These are phyloP conservation scores for Amborella trichopoda DNA, from an alignment of 164 flowering plant genomes.

Conservation along the genomic window DNA sequence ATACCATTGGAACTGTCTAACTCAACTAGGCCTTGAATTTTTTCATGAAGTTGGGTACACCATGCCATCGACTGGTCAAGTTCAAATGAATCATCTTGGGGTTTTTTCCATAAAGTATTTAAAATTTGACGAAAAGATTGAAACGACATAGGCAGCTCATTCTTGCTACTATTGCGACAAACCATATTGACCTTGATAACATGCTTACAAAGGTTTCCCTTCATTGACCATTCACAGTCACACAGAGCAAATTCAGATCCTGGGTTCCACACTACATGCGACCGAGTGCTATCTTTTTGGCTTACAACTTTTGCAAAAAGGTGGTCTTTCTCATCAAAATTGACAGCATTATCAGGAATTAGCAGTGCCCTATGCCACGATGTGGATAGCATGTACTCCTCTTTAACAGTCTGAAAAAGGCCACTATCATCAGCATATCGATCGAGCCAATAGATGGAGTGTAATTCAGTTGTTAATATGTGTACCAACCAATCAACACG, in stretches of 20 bases:
- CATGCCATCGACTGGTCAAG: slow-evolving; percentile 72
- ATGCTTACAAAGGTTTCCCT: slow-evolving; percentile 93
- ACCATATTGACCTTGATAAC: slow-evolving; percentile 84
- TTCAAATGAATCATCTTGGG: slow-evolving; percentile 68
- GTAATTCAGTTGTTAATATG: slow-evolving; percentile 85
- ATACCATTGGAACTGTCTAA: slow-evolving; percentile 41
- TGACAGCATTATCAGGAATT: slow-evolving; percentile 55
- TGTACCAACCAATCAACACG: slow-evolving; percentile 97
- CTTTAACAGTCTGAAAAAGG: slow-evolving; percentile 75
- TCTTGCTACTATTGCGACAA: slow-evolving; percentile 26
- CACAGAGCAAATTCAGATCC: slow-evolving; percentile 90
- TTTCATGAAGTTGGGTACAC: slow-evolving; percentile 62
- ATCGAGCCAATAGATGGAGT: slow-evolving; percentile 89
- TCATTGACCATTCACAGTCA: slow-evolving; percentile 87
- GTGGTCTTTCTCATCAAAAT: slow-evolving; percentile 34
- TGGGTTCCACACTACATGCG: slow-evolving; percentile 75
- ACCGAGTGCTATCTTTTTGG: slow-evolving; percentile 36
- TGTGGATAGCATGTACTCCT: slow-evolving; percentile 75
- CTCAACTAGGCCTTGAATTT: slow-evolving; percentile 61
- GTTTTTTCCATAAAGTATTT: slow-evolving; percentile 35
- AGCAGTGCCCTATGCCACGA: slow-evolving; percentile 84
- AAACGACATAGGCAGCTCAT: slow-evolving; percentile 55
- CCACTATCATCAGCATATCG: slow-evolving; percentile 87
- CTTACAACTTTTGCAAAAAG: slow-evolving; percentile 69
- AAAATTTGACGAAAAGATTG: slow-evolving; percentile 48